A percentile compares a stretch with the other conserved stretches of the same genome.
Conservation (phyloP, 805 yeast genomes). For the Sungouiella thailandica region DNA sequence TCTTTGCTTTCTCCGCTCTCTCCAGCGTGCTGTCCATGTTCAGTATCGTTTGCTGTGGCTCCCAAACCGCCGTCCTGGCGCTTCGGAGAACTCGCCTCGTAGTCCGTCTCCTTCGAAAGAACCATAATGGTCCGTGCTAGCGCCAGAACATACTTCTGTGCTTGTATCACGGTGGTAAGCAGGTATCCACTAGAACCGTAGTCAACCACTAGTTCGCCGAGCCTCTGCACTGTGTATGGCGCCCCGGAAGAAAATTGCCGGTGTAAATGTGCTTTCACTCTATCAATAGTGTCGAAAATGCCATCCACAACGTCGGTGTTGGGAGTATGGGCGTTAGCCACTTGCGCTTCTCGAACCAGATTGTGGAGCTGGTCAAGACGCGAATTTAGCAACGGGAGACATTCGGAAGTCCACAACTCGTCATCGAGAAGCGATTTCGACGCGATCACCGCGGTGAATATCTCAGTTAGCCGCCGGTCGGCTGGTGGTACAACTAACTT, state of each 20-base stretch:
- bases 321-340: slow-evolving; percentile 7
- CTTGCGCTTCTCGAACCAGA: slow-evolving; percentile 4
- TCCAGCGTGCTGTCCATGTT: neutral
- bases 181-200: slow-evolving; percentile 12
- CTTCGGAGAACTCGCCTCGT: neutral
- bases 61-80: too few species aligned
- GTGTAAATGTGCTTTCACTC: slow-evolving; percentile 13
- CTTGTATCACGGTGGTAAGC: slow-evolving; percentile 8
- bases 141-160: slow-evolving; percentile 13
- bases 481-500: slow-evolving; percentile 7
- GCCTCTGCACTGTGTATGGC: slow-evolving; percentile 15
- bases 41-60: too few species aligned
- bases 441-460: slow-evolving; percentile 5
- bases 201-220: slow-evolving; percentile 12
- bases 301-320: slow-evolving; percentile 4
- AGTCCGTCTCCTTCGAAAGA: slow-evolving; percentile 1
- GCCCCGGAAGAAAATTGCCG: slow-evolving; percentile 22
- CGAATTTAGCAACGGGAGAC: slow-evolving; percentile 6
- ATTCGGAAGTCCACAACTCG: slow-evolving; percentile 8
- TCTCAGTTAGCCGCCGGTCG: slow-evolving; percentile 5
- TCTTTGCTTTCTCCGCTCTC: neutral
- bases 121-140: slow-evolving; percentile 7
- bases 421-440: slow-evolving; percentile 9
- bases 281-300: slow-evolving; percentile 3
- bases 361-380: slow-evolving; percentile 5